Base-by-base conservation (phyloP, 352 stramenopile genomes). In the Globisporangium carolinianum region DNA sequence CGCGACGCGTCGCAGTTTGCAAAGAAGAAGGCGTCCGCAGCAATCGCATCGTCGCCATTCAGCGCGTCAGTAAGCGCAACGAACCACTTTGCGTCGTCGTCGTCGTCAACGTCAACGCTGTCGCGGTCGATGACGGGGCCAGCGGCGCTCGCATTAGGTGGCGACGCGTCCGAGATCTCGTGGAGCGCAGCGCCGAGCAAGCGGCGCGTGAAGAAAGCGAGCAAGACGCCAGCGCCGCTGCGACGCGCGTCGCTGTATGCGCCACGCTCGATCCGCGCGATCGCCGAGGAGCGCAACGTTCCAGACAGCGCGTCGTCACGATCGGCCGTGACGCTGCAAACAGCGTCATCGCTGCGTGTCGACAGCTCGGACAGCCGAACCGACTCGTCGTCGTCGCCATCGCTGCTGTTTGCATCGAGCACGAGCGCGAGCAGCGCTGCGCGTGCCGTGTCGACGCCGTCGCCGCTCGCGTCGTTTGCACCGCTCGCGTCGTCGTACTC, bases 401-500 rank as follows among this genome's bases (percentile, higher is more conserved):
- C 32, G 6, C 7, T 35, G 36, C 11, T 42, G 7, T 3, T 10
- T 18, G 51, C n/a, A 2, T 32, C 24, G 24, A 32, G 24, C 3
- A 32, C 24, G 24, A 32, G 24, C 24, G 24, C 24, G 24, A 32
- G 24, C 24, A 46, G 46, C 55, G 17, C 36, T 14, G 65, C 66
- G 10, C 38, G 59, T 24, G 47, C 43, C 17, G 63, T 66, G 24
- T 57, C 60, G 18, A 54, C 61, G 32, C 59, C 68, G 12, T 55
- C 46, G 63, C 58, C 8, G 62, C 50, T 9, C 7, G 39, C 39
- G 39, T 90, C 80, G 0, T 58, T 58, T 4, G 67, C 69, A 3
- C 70, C 76, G 4, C 72, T 65, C 1, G 79, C 73, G 12, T 76
- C 71, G 8, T 71, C 60, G 5, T 76, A 66, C 6, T 75, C 71